Base-by-base conservation (phyloP, 2,329 filamentous ascomycete genomes). In the Nemania sp. region DNA sequence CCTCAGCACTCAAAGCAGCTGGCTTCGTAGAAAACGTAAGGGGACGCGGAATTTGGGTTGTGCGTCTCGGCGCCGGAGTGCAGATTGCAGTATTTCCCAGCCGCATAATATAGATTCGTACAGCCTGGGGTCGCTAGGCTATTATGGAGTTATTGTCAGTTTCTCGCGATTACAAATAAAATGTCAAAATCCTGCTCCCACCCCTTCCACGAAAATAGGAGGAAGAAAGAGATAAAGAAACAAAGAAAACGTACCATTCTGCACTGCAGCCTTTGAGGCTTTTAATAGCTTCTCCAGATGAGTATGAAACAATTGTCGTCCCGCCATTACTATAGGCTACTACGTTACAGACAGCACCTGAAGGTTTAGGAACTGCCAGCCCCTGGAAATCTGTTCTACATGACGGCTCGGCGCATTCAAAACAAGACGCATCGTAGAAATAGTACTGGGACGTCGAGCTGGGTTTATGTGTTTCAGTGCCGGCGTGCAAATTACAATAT, bases 1-100 rank as follows among this genome's bases (percentile, higher is more conserved):
- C n/a, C n/a, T 62, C 18, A 62, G 41, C 62, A 65, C 7, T 60
- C 62, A 65, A 65, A 65, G 55, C 62, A 65, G 38, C 55, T 53
- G n/a, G 49, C 56, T 20, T 54, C 47, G 51, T 65, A 65, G 56
- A 60, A 65, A 0, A 54, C 1, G 49, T 26, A 65, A 47, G 62
- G 62, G 18, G 55, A 35, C n/a, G 62, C 18, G 27, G 55, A 1
- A 22, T 65, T 38, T 0, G 62, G 55, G 10, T 65, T 65, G 27
- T 65, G 62, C 10, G 55, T 60, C 1, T 65, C 62, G 20, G 35
- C 62, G 26, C 62, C 62, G 5, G 47, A 54, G n/a, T 65, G 45
- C 20, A 60, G 53, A 49, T 65, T 65, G 26, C 55, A 65, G 29
- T 65, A 49, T 7, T 53, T 54, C 47, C 55, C 49, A 18, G 56